Base-by-base conservation (phyloP, 345 rosid species). In the Acer negundo region DNA sequence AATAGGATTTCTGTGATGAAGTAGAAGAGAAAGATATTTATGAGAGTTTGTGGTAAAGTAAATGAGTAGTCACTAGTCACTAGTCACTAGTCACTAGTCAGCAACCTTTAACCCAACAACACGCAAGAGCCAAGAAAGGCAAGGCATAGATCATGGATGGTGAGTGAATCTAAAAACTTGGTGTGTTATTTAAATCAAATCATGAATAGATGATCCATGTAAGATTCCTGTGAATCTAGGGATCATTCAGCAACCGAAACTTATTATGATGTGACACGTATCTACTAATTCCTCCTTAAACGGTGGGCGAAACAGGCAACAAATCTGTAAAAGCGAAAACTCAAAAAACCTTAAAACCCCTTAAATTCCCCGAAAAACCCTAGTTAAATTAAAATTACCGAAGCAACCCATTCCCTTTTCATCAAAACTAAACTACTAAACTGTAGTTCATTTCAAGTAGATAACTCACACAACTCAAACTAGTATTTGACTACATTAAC, bases 391-490 rank as follows among this genome's bases (percentile, higher is more conserved):
- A 16, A n/a, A 46, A 10, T 42, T 42, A 42, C 38, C 38, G 6
- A 35, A 35, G 38, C 6, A 35, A 35, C 38, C 38, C 38, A 35
- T 35, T 35, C 38, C 38, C 6, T 35, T 35, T 35, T 8, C 46
- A 42, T 42, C 46, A 56, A 56, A 56, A 28, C 31, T 28, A 28
- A 28, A 28, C 38, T 4, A 49, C 55, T 13, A 12, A 49, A 49
- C 55, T 35, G 38, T 53, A 53, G 63, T 59, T 59, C 10, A 20
- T 12, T 59, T 69, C 20, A 35, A 66, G 78, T 75, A 75, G 78
- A 67, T 75, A 55, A 38, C 82, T 65, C 75, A 75, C 62, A 17
- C 69, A 26, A 62, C 72, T 56, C 7, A 24, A 38, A 55, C 67
- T 19, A 17, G 46, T 42, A 7, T 42, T 42, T 42, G 38, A 42